phyloP scores from a whole-genome alignment of 768 basidiomycete species.

The Tylopilus cervinicoccineus region DNA sequence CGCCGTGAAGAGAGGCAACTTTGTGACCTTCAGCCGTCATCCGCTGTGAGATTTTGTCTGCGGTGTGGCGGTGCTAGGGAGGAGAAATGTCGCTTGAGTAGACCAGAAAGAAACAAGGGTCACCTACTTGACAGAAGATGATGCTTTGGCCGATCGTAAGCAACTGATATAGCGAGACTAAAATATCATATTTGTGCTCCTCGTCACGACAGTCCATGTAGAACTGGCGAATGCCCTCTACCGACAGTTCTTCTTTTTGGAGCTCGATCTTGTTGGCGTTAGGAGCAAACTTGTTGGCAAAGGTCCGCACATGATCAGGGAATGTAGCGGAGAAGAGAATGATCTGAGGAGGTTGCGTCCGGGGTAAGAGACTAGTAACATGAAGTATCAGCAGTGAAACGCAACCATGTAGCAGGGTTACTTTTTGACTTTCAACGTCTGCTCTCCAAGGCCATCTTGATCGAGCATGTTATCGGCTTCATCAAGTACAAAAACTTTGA shows the following conservation, averaged over 20 bases:
- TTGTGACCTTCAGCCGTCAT: conserved; percentile 95
- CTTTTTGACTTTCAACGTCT: conserved; percentile 93
- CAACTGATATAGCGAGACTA: conserved; percentile 84
- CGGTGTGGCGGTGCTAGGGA: conserved; percentile 78
- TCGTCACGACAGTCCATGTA: conserved; percentile 95
- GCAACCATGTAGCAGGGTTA: conserved; percentile 33
- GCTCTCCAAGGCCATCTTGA: conserved; percentile 89
- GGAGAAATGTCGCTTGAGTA: not conserved
- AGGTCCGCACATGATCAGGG: conserved; percentile 88
- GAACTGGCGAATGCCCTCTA: conserved; percentile 94
- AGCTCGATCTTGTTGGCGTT: conserved; percentile 95
- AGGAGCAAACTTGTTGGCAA: conserved; percentile 91
- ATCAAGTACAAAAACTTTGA: conserved; percentile 94
- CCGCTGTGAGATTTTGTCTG: conserved; percentile 85
- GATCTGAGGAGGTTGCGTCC: conserved; percentile 63
- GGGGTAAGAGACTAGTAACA: conserved; percentile 51
- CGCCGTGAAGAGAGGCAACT: conserved; percentile 93
- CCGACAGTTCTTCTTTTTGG: conserved; percentile 88
- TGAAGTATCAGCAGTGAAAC: conserved; percentile 12
- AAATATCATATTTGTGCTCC: conserved; percentile 92
- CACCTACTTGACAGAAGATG: conserved; percentile 88
- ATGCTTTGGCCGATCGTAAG: conserved; percentile 97
- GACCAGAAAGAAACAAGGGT: not conserved
- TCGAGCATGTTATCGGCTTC: conserved; percentile 99
- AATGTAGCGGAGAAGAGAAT: conserved; percentile 99